Evolutionary conservation across 1,284 basidiomycete species (phyloP).

Genomic region (Rhodotorula sp.): DNA sequence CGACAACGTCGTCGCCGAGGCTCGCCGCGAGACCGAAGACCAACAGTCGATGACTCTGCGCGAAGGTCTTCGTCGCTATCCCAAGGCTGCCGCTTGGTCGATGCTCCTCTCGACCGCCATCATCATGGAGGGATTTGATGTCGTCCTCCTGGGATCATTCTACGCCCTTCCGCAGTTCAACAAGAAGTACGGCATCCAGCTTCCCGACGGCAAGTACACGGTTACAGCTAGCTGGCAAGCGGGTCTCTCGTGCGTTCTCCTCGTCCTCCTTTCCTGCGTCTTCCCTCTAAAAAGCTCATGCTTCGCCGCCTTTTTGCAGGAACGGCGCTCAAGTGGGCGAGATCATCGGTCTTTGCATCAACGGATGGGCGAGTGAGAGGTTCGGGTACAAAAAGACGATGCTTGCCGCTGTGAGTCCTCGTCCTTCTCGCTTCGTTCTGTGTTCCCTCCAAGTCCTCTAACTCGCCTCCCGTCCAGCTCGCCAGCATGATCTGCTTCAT

Average conservation of each 20-base stretch:
- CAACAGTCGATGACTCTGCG: conserved; percentile 18
- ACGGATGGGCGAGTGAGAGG: conserved; percentile 49
- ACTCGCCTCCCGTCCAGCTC: conserved; percentile 35
- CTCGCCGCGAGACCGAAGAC: neutral
- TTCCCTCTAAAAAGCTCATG: neutral
- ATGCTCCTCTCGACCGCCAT: conserved; percentile 46
- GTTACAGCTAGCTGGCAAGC: conserved; percentile 55
- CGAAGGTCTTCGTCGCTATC: conserved; percentile 52
- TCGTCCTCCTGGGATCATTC: conserved; percentile 46
- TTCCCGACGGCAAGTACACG: conserved; percentile 47
- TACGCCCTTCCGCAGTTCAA: conserved; percentile 51
- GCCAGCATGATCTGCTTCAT: conserved; percentile 48
- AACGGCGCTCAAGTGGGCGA: conserved; percentile 47
- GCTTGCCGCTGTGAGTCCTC: conserved; percentile 43
- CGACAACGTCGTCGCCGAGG: conserved; percentile 7
- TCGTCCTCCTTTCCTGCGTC: too few relatives aligned
- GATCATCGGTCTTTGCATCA: conserved; percentile 53
- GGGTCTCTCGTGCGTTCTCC: conserved; percentile 48
- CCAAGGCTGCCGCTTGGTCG: conserved; percentile 54
- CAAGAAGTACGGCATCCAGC: conserved; percentile 17
- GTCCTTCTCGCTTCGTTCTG: conserved; percentile 45
- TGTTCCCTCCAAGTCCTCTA: conserved; percentile 26
- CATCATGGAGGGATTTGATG: conserved; percentile 53
- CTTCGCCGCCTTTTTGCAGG: neutral
- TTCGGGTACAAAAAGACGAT: conserved; percentile 50